Evolutionary conservation across 1,284 basidiomycete species (phyloP), one percentile per base, ranked within the genome.

Genomic region (Cronartium quercuum): DNA sequence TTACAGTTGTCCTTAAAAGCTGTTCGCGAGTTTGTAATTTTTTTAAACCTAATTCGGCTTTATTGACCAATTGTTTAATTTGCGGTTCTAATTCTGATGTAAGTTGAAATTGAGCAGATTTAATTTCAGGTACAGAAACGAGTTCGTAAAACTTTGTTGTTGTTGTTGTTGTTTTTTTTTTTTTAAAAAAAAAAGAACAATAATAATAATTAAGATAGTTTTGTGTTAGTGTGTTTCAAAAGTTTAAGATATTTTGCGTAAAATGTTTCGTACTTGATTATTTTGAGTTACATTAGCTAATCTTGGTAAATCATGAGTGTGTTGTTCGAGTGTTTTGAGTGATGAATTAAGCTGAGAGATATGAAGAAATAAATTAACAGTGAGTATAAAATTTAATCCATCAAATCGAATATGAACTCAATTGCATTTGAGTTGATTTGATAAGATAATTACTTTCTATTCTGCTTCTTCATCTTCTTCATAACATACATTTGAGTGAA

Each of bases 91-190:
- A 44, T 67, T 75, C 71, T 24, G 29, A 44, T 3, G 38, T 75
- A n/a, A 60, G n/a, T 47, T 67, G 65, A 41, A 60, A 75, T 47
- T 62, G 71, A 24, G 71, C 71, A 1, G 51, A 15, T 10, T 55
- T 5, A 15, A 75, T 67, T 24, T 75, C 71, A 5, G 71, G 67
- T n/a, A 67, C 65, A 12, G 71, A 66, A 40, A 75, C 71, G 3
- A 75, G 29, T 58, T 75, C 71, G 42, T 61, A 75, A 15, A 75
- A 67, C 71, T 75, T 63, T 42, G 38, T 64, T 37, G 29, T n/a
- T 4, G 18, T 37, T 29, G 10, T 64, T 21, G 9, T 44, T 21
- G n/a, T 64, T 64, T 64, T 64, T 37, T 29, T 10, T 6, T 64
- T 64, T 64, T 64, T 21, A 18, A 47, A 66, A 24, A 66, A 24